Percentiles rank a stretch among this genome's conserved stretches.
These are phyloP conservation scores for Fusarium sp. DNA, from an alignment of 2,329 filamentous ascomycete species.

Conservation along the genomic window DNA sequence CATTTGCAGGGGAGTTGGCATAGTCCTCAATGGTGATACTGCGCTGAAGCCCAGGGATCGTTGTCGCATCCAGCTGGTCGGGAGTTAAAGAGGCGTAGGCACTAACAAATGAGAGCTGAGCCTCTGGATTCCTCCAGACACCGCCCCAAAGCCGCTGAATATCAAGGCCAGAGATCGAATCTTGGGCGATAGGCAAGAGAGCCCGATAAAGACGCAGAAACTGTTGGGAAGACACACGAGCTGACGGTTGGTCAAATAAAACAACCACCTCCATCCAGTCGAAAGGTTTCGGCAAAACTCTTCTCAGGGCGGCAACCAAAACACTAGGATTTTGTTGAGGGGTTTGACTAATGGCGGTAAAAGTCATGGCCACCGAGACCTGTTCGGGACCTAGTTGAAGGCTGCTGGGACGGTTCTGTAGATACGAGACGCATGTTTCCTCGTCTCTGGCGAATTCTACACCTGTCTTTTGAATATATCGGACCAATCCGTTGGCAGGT, in stretches of 20 bases:
- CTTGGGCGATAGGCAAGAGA: slow-evolving; percentile 76
- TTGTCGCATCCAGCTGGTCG: slow-evolving; percentile 83
- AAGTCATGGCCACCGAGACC: slow-evolving; percentile 82
- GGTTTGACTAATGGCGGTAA: slow-evolving; percentile 69
- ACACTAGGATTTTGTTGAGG: slow-evolving; percentile 65
- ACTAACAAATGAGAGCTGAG: slow-evolving; percentile 92
- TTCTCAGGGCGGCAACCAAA: slow-evolving; percentile 72
- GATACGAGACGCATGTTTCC: slow-evolving; percentile 70
- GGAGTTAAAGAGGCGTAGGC: slow-evolving; percentile 83
- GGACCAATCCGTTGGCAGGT: slow-evolving; percentile 68
- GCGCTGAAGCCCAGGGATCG: slow-evolving; percentile 83
- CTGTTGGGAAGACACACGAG: slow-evolving; percentile 81
- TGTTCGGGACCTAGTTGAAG: slow-evolving; percentile 83
- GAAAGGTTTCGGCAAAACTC: slow-evolving; percentile 74
- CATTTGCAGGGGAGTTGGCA: slow-evolving; percentile 60
- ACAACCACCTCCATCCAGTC: slow-evolving; percentile 78
- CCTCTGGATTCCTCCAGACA: slow-evolving; percentile 85
- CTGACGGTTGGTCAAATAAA: slow-evolving; percentile 82
- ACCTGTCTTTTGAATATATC: slow-evolving; percentile 80
- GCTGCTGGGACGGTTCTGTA: slow-evolving; percentile 65
- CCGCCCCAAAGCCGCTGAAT: slow-evolving; percentile 93
- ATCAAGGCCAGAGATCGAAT: slow-evolving; percentile 70
- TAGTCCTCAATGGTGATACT: slow-evolving; percentile 77
- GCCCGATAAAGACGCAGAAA: slow-evolving; percentile 86
- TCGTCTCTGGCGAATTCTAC: slow-evolving; percentile 80